These are phyloP conservation scores for Saccharomycopsis javanensis DNA, from an alignment of 805 yeast genomes.

Conservation along the genomic window DNA sequence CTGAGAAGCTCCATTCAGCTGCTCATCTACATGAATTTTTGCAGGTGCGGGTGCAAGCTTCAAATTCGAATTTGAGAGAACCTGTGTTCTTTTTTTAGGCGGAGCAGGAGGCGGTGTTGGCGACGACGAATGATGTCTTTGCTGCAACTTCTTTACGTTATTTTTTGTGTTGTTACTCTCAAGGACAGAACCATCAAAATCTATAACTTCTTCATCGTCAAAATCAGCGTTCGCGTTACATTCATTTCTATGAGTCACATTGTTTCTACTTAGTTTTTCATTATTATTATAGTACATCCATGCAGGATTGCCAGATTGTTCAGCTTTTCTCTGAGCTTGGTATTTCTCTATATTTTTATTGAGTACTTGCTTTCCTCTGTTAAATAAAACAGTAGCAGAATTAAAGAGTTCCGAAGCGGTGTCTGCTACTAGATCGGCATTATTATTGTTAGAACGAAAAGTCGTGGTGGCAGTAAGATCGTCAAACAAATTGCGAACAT, in stretches of 20 bases:
- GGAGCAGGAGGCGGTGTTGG: not conserved
- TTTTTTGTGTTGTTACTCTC: not conserved
- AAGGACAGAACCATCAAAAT: constrained; percentile 17
- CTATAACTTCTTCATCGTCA: constrained; percentile 31
- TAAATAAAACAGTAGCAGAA: constrained; percentile 24
- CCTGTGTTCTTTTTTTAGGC: not conserved
- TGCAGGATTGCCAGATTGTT: constrained; percentile 39
- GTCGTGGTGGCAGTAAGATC: not conserved
- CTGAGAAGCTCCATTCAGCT: not conserved
- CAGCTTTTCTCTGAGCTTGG: constrained; percentile 21
- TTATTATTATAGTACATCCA: constrained; percentile 54
- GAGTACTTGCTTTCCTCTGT: constrained; percentile 27
- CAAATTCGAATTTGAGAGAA: not conserved
- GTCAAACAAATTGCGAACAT: not conserved
- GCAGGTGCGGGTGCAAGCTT: not conserved
- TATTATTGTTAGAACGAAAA: not conserved
- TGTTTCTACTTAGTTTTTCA: not conserved
- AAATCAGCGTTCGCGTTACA: constrained; percentile 38
- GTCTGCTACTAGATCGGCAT: not conserved
- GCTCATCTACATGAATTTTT: not conserved
- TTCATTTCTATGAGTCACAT: constrained; percentile 28
- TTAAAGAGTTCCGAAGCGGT: constrained; percentile 20
- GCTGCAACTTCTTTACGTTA: not conserved
- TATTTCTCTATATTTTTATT: constrained; percentile 20
- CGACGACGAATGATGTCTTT: not conserved